Conservation (phyloP, 805 yeast genomes). For the Candida xyloterini region DNA sequence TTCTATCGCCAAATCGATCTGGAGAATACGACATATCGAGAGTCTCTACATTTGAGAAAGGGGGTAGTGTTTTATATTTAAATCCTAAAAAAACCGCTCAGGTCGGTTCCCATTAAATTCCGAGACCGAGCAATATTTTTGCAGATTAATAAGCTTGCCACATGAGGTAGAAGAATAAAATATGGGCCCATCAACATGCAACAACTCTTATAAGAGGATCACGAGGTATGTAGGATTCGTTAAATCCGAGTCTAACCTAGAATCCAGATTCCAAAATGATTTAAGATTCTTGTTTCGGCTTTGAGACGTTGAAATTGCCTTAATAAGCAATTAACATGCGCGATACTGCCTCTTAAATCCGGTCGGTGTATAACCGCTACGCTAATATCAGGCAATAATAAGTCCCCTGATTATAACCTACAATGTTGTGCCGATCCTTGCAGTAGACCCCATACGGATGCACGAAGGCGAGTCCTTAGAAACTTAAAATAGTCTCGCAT, state of each 20-base stretch:
- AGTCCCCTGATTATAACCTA: background rate
- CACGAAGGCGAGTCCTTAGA: slow-evolving; percentile 62
- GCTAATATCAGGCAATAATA: no score
- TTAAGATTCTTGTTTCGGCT: no score
- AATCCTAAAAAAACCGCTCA: slow-evolving; percentile 4
- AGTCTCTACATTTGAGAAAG: background rate
- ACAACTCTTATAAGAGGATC: background rate
- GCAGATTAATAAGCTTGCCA: slow-evolving; percentile 3
- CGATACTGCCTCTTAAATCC: no score
- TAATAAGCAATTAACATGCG: no score
- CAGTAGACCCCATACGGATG: slow-evolving; percentile 61
- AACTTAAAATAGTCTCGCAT: slow-evolving; percentile 37
- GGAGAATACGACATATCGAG: slow-evolving; percentile 9
- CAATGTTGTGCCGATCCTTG: slow-evolving; percentile 55
- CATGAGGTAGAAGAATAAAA: no score
- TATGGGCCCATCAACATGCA: background rate
- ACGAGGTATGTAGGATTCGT: no score
- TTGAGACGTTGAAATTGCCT: no score
- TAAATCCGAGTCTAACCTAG: no score
- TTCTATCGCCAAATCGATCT: slow-evolving; percentile 9
- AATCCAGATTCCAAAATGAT: no score
- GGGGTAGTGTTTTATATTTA: slow-evolving; percentile 2
- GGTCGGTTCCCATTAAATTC: background rate
- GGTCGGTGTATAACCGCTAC: no score
- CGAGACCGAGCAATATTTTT: slow-evolving; percentile 8